Conservation (phyloP, 345 rosid genomes). For the Salix koriyanagi region DNA sequence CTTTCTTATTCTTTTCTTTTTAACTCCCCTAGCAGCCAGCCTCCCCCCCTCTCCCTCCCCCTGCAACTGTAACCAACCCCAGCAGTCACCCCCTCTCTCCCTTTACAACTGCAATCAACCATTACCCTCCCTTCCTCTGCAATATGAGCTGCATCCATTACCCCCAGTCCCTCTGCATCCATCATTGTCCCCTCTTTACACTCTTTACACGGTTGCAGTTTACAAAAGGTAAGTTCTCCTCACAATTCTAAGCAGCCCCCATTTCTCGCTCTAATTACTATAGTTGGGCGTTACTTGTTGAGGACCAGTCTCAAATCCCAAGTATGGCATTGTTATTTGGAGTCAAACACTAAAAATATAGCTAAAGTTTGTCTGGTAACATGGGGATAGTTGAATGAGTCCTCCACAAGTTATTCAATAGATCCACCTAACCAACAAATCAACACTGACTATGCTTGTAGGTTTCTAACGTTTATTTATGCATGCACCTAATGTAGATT, state of each 20-base stretch:
- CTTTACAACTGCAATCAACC: too few relatives aligned
- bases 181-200: too few relatives aligned
- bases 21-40: too few relatives aligned
- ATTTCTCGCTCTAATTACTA: not conserved
- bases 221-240: too few relatives aligned
- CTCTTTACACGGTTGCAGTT: too few relatives aligned
- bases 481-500: not conserved
- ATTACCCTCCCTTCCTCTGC: too few relatives aligned
- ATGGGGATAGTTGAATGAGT: not conserved
- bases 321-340: not conserved
- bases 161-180: too few relatives aligned
- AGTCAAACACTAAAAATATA: not conserved
- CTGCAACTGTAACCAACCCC: too few relatives aligned
- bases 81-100: too few relatives aligned
- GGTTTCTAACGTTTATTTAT: not conserved
- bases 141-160: too few relatives aligned
- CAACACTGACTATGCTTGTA: not conserved
- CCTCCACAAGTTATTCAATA: not conserved
- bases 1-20: too few relatives aligned
- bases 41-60: too few relatives aligned
- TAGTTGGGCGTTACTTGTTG: not conserved
- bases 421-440: not conserved
- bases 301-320: not conserved
- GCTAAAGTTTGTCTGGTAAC: not conserved
- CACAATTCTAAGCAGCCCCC: not conserved